Percentiles rank a stretch among this genome's conserved stretches.
These are phyloP conservation scores for Fraxinus baroniana DNA, from an alignment of 305 asterid genomes.

Conservation along the genomic window DNA sequence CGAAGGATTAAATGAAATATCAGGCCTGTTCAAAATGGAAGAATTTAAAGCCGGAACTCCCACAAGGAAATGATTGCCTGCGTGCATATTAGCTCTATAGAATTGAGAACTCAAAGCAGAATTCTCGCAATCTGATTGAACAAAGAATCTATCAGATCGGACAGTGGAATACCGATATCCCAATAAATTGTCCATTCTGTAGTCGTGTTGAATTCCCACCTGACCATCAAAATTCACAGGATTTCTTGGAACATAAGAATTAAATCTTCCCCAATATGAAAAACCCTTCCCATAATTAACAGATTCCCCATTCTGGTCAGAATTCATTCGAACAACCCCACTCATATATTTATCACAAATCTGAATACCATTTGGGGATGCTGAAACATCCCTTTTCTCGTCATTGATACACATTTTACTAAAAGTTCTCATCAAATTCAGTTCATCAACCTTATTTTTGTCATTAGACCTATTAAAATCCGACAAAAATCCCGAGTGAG, in stretches of 20 bases:
- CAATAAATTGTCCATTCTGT: constrained; percentile 23
- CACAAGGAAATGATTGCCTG: constrained; percentile 32
- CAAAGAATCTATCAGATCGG: constrained; percentile 30
- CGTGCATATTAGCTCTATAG: constrained; percentile 28
- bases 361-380: constrained; percentile 29
- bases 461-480: constrained; percentile 32
- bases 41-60: constrained; percentile 34
- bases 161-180: constrained; percentile 36
- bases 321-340: constrained; percentile 21
- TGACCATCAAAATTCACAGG: constrained; percentile 27
- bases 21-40: constrained; percentile 35
- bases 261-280: constrained; percentile 34
- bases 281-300: constrained; percentile 30
- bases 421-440: constrained; percentile 39
- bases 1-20: constrained; percentile 23
- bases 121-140: constrained; percentile 33
- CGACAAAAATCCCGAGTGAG: constrained; percentile 30
- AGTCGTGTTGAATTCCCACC: constrained; percentile 42
- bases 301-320: constrained; percentile 29
- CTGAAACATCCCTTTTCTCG: constrained; percentile 29
- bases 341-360: neutral
- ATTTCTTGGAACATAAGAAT: constrained; percentile 32
- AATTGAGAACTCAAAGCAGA: constrained; percentile 33
- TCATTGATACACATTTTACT: constrained; percentile 46
- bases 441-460: constrained; percentile 36